Evolutionary conservation across 352 stramenopile species (phyloP).

Genomic region (Phytophthora meadii): DNA sequence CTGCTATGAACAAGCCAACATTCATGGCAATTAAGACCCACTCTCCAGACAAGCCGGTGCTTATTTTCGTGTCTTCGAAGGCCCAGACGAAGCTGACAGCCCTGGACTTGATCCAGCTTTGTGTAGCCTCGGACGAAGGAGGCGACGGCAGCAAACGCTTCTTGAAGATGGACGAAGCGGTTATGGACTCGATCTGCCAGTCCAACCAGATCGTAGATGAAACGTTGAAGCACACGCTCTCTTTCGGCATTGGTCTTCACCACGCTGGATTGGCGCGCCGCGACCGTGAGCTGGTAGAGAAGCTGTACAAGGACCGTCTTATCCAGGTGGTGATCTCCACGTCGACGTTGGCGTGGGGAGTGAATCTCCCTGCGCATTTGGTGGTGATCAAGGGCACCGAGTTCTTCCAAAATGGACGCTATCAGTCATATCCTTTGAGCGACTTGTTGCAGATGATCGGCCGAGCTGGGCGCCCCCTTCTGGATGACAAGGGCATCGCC

Average conservation of each 20-base stretch:
- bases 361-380: conserved; percentile 98
- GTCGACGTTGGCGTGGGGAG: conserved; percentile 93
- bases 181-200: conserved; percentile 89
- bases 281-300: conserved; percentile 97
- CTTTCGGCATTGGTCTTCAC: conserved; percentile 98
- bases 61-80: conserved; percentile 99
- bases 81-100: conserved; percentile 98
- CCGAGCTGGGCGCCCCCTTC: conserved; percentile 94
- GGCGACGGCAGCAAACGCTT: conserved; percentile 94
- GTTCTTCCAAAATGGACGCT: conserved; percentile 94
- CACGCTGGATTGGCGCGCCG: conserved; percentile 90
- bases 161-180: conserved; percentile 90
- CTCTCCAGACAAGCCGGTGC: conserved; percentile 91
- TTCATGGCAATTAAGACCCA: conserved; percentile 98
- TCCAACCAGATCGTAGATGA: conserved; percentile 90
- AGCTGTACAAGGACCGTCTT: conserved; percentile 95
- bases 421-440: conserved; percentile 98
- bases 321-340: conserved; percentile 97
- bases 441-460: conserved; percentile 99
- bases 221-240: conserved; percentile 94
- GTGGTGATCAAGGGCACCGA: conserved; percentile 99
- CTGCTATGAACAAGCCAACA: conserved; percentile 99
- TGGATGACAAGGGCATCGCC: conserved; percentile 95
- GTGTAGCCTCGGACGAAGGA: conserved; percentile 66
- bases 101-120: conserved; percentile 97